Evolutionary conservation across 805 yeast genomes (phyloP).

Genomic region (Wickerhamiella shivajii): DNA sequence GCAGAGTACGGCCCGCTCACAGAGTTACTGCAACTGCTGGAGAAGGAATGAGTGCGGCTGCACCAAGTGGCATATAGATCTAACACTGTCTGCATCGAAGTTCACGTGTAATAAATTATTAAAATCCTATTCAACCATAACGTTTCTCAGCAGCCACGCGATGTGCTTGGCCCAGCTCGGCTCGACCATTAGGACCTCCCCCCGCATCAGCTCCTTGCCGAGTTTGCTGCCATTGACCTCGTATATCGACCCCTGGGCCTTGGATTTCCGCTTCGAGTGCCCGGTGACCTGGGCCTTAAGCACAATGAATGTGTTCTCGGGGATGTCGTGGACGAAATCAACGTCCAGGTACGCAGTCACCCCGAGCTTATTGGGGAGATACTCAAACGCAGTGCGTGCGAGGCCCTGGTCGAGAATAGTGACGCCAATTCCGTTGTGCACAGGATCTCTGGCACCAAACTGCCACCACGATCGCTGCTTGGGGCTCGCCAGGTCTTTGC

Average conservation of each 20-base stretch:
- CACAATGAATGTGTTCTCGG: slow-evolving; percentile 45
- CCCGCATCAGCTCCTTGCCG: slow-evolving; percentile 36
- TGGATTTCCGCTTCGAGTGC: slow-evolving; percentile 55
- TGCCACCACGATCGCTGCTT: neutral
- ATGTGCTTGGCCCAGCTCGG: slow-evolving; percentile 89
- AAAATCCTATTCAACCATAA: too few species aligned
- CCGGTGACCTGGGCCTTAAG: slow-evolving; percentile 49
- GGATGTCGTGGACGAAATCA: slow-evolving; percentile 32
- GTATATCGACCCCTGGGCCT: slow-evolving; percentile 46
- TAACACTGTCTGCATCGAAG: too few species aligned
- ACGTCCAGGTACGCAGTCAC: slow-evolving; percentile 67
- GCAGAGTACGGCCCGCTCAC: slow-evolving; percentile 88
- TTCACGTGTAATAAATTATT: too few species aligned
- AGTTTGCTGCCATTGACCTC: slow-evolving; percentile 26
- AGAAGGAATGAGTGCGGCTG: slow-evolving; percentile 24
- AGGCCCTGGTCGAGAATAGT: slow-evolving; percentile 74
- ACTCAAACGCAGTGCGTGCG: slow-evolving; percentile 52
- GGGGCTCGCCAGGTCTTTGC: slow-evolving; percentile 1
- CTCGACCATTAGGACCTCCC: slow-evolving; percentile 61
- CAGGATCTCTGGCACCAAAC: slow-evolving; percentile 29
- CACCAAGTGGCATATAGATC: too few species aligned
- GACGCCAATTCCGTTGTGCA: slow-evolving; percentile 69
- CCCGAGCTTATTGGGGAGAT: slow-evolving; percentile 61
- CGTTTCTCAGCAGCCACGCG: too few species aligned
- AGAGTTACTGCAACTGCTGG: slow-evolving; percentile 62